Percentiles rank a stretch among this genome's conserved stretches.
phyloP scores from a whole-genome alignment of 2,329 filamentous ascomycete genomes.

The Penicillium verrucosum region DNA sequence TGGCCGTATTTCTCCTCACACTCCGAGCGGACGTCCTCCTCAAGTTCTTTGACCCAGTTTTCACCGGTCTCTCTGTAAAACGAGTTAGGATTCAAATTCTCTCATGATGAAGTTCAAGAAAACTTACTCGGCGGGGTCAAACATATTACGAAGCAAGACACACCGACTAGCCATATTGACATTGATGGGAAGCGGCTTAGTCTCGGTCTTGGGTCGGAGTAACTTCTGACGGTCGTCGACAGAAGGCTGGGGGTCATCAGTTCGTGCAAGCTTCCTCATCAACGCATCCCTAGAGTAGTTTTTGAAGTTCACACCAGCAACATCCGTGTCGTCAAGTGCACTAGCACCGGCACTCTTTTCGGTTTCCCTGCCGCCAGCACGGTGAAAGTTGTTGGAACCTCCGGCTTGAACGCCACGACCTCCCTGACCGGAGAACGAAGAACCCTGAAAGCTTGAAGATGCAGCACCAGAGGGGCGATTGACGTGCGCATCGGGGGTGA shows the following conservation, averaged over 20 bases:
- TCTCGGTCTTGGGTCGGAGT: conserved; percentile 73
- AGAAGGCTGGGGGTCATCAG: conserved; percentile 68
- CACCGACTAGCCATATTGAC: conserved; percentile 92
- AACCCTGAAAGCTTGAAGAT: conserved; percentile 73
- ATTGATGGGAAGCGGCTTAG: conserved; percentile 74
- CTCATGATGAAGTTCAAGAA: background rate
- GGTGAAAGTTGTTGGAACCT: conserved; percentile 74
- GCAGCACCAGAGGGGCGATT: conserved; percentile 81
- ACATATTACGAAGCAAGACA: conserved; percentile 93
- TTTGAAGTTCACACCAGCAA: conserved; percentile 98
- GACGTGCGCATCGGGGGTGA: conserved; percentile 93
- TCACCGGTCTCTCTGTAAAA: conserved; percentile 73
- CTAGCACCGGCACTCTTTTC: conserved; percentile 87
- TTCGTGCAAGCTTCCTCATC: conserved; percentile 97
- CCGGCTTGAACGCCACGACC: conserved; percentile 81
- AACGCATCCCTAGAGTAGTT: conserved; percentile 98
- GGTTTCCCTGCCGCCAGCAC: conserved; percentile 80
- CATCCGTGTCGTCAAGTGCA: conserved; percentile 94
- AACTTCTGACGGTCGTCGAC: conserved; percentile 68
- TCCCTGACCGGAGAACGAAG: conserved; percentile 84
- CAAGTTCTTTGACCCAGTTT: conserved; percentile 85
- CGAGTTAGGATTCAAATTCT: conserved; percentile 31
- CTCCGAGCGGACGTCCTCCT: conserved; percentile 88
- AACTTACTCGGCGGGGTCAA: conserved; percentile 84
- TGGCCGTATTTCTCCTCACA: conserved; percentile 95